Evolutionary conservation across 352 stramenopile species (phyloP).

Genomic region (Blastocystis sp.): DNA sequence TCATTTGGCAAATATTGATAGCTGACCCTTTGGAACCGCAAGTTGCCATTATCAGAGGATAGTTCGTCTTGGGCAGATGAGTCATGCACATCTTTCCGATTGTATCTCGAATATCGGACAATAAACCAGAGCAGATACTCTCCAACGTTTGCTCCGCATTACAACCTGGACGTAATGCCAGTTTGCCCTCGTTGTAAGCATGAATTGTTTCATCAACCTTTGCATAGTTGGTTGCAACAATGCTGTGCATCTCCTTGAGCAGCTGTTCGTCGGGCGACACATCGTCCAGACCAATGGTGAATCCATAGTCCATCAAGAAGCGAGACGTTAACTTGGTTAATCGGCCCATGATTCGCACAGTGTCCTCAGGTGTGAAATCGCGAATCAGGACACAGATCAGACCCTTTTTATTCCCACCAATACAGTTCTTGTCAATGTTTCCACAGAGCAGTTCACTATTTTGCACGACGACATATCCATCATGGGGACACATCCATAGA

Average conservation of each 20-base stretch:
- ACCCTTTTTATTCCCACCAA: constrained; percentile 94
- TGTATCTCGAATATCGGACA: constrained; percentile 92
- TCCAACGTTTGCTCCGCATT: constrained; percentile 93
- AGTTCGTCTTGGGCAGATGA: constrained; percentile 92
- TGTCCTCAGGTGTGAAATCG: constrained; percentile 83
- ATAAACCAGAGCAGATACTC: constrained; percentile 92
- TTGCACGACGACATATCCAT: constrained; percentile 90
- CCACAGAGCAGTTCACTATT: constrained; percentile 94
- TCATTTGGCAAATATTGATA: constrained; percentile 99
- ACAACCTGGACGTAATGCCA: constrained; percentile 90
- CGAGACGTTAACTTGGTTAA: constrained; percentile 90
- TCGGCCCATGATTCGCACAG: constrained; percentile 92
- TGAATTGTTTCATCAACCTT: constrained; percentile 69
- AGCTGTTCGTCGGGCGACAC: constrained; percentile 91
- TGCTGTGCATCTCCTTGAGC: constrained; percentile 83
- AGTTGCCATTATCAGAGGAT: constrained; percentile 88
- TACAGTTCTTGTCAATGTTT: constrained; percentile 95
- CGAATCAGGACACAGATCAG: constrained; percentile 94
- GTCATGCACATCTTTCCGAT: constrained; percentile 91
- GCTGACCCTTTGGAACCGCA: constrained; percentile 96
- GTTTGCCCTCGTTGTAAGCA: constrained; percentile 74
- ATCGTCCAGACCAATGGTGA: constrained; percentile 99
- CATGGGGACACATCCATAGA: constrained; percentile 89
- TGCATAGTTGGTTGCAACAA: constrained; percentile 77
- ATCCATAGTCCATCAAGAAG: constrained; percentile 94